These are phyloP conservation scores for Ceratobasidium sp. DNA, from an alignment of 1,284 basidiomycete species.

Conservation along the genomic window DNA sequence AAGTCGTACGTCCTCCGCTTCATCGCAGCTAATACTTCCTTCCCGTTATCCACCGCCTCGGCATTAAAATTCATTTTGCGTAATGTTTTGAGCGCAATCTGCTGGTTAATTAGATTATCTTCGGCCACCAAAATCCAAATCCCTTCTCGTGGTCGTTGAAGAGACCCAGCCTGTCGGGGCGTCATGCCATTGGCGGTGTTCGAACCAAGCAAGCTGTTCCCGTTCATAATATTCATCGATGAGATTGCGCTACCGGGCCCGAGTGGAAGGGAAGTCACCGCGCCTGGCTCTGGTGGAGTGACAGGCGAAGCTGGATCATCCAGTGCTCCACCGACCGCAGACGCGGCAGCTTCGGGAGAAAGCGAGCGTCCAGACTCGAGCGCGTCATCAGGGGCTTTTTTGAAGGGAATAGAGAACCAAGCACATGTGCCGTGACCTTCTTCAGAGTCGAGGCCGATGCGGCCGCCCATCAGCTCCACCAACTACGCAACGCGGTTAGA, in stretches of 20 bases:
- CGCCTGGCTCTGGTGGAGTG: not conserved
- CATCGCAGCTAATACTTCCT: conserved; percentile 33
- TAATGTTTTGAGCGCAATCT: conserved; percentile 42
- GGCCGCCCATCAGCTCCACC: conserved; percentile 42
- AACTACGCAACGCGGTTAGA: conserved; percentile 4
- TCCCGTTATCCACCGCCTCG: conserved; percentile 41
- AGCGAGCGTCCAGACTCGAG: not conserved
- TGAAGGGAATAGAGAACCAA: conserved; percentile 38
- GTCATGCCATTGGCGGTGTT: conserved; percentile 36
- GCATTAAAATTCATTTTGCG: conserved; percentile 42
- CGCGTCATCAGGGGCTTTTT: conserved; percentile 22
- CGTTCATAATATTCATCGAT: conserved; percentile 9
- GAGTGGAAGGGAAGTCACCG: not conserved
- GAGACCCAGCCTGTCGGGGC: conserved; percentile 23
- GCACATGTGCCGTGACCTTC: conserved; percentile 41
- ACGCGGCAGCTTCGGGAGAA: conserved; percentile 6
- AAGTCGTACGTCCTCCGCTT: conserved; percentile 29
- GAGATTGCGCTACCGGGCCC: conserved; percentile 1
- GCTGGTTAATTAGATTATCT: conserved; percentile 39
- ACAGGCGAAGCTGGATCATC: not conserved
- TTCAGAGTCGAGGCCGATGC: conserved; percentile 40
- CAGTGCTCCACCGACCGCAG: not conserved
- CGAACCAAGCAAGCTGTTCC: conserved; percentile 30
- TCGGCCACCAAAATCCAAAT: conserved; percentile 43
- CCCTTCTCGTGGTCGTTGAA: conserved; percentile 38